Evolutionary conservation across 805 yeast species (phyloP), one percentile per base, ranked within the genome.

Genomic region (Candida ascalaphidarum): DNA sequence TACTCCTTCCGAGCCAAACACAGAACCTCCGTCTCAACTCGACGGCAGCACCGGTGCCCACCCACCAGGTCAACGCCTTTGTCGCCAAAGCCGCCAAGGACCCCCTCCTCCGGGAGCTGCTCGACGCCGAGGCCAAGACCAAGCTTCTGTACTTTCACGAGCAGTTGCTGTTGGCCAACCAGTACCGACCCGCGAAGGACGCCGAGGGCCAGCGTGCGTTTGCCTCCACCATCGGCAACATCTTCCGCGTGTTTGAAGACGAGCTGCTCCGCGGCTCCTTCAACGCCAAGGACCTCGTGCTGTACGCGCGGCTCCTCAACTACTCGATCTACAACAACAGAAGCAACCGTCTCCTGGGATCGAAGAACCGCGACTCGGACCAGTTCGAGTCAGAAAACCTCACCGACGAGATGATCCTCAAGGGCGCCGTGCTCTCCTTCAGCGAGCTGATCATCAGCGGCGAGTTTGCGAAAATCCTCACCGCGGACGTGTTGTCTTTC

Each of bases 291-390:
- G 29, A 38, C 34, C 23, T 42, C 7, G 26, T 22, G 24, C 29
- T 22, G 16, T 42, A 42, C 23, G 33, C 36, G 12, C 22, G 25
- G n/a, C 30, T 40, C 7, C 32, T 42, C 21, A 39, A 39, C 27
- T 28, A 24, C 26, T 27, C 40, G 14, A 47, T 55, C 16, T 50
- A 40, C 37, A 37, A 37, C 31, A 50, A 51, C 30, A 50, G 67
- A 37, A 50, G 51, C 21, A 34, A 35, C 20, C 43, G 67, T 32
- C 48, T 61, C 29, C 37, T 52, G n/a, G 47, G 50, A 13, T 32
- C 38, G 10, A 50, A 49, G 28, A 60, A 62, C 37, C 37, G 64
- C 28, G 68, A 62, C 40, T 54, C 46, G 25, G 68, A 62, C 38
- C 55, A 50, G 36, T 39, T 39, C 29, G 36, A 33, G 28, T 41